A percentile compares a stretch with the other conserved stretches of the same genome.
Evolutionary conservation across 163 green algal species (phyloP).

Genomic region (Smithsoniella earleae): DNA sequence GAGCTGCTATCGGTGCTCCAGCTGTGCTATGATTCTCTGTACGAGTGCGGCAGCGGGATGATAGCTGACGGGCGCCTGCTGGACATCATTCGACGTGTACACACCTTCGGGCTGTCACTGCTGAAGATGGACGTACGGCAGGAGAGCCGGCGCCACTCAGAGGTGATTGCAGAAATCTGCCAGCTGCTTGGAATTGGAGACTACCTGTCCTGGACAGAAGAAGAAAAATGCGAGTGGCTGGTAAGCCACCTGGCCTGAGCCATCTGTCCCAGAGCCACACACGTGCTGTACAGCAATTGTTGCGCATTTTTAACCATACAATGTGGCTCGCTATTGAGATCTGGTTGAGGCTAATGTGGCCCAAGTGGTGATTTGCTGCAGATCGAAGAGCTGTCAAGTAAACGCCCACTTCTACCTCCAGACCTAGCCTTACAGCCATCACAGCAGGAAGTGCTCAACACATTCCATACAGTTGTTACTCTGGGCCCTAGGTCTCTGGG

Average conservation of each 20-base stretch:
- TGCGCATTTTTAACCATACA: too few relatives aligned
- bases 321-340: too few relatives aligned
- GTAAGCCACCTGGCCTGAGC: too few relatives aligned
- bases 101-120: slow-evolving; percentile 80
- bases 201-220: slow-evolving; percentile 8
- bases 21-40: slow-evolving; percentile 76
- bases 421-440: slow-evolving; percentile 59
- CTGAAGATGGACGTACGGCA: slow-evolving; percentile 94
- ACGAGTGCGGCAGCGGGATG: slow-evolving; percentile 63
- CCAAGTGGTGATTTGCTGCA: too few relatives aligned
- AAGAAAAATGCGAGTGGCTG: slow-evolving; percentile 24
- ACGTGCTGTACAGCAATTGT: too few relatives aligned
- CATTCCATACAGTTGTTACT: slow-evolving; percentile 52
- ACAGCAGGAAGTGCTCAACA: slow-evolving; percentile 69
- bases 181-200: background rate
- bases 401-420: slow-evolving; percentile 70
- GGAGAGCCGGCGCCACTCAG: slow-evolving; percentile 65
- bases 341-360: too few relatives aligned
- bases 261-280: too few relatives aligned
- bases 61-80: slow-evolving; percentile 81
- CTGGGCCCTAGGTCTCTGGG: slow-evolving; percentile 58
- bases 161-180: slow-evolving; percentile 68
- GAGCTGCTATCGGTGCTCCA: slow-evolving; percentile 60
- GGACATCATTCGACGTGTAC: slow-evolving; percentile 80
- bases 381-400: slow-evolving; percentile 58